A percentile compares a stretch with the other conserved stretches of the same genome.
Evolutionary conservation across 441 rosid genomes (phyloP).

Genomic region (Syzygium malaccense): DNA sequence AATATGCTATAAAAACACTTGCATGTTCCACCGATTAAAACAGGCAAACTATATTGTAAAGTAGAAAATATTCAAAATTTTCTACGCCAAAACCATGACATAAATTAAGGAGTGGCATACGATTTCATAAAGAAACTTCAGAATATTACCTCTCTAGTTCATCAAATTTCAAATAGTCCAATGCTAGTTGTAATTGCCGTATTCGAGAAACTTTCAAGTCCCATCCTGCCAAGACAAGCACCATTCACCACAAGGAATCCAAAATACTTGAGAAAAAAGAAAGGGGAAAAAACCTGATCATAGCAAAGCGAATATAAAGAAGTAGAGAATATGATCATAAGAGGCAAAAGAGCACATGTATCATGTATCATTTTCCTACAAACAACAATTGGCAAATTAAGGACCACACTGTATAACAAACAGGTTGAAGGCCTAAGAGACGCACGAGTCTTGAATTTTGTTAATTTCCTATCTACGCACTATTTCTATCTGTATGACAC

Average conservation of each 20-base stretch:
- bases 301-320: neutral
- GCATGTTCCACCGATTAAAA: neutral
- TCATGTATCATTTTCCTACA: neutral
- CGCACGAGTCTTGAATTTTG: neutral
- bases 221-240: conserved; percentile 62
- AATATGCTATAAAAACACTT: neutral
- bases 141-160: conserved; percentile 80
- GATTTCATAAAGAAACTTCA: neutral
- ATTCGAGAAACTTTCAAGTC: conserved; percentile 67
- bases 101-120: neutral
- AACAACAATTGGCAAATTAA: neutral
- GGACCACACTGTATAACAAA: neutral
- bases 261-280: neutral
- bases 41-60: neutral
- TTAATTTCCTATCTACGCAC: neutral
- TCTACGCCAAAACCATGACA: neutral
- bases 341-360: neutral
- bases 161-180: conserved; percentile 82
- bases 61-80: neutral
- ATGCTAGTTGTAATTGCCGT: conserved; percentile 74
- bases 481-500: neutral
- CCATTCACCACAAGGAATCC: neutral
- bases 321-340: neutral
- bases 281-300: neutral
- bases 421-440: neutral